Percentiles rank a stretch among this genome's conserved stretches.
Conservation (phyloP, 2,329 filamentous ascomycete genomes). For the Epichloe amarillans region DNA sequence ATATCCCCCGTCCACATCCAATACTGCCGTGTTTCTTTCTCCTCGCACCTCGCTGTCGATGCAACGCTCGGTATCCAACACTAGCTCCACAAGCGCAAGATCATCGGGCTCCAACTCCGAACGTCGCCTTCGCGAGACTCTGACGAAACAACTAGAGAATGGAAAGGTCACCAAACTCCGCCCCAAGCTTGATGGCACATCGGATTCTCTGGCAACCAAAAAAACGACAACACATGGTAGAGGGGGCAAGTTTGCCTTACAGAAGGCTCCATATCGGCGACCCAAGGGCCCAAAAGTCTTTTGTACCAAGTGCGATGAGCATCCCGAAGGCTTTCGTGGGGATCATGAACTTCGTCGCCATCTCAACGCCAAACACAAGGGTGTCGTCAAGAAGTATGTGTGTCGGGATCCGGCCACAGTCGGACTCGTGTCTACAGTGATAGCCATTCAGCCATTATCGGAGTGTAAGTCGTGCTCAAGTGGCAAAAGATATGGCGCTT, state of each 20-base stretch:
- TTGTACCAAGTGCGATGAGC: conserved; percentile 57
- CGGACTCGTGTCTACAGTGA: conserved; percentile 29
- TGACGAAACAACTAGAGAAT: conserved; percentile 31
- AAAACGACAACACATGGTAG: conserved; percentile 17
- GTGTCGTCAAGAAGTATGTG: conserved; percentile 40
- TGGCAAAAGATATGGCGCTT: conserved; percentile 71
- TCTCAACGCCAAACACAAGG: conserved; percentile 49
- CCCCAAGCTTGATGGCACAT: conserved; percentile 27
- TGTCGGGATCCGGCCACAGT: conserved; percentile 38
- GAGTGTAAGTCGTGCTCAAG: conserved; percentile 75
- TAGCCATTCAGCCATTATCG: conserved; percentile 49
- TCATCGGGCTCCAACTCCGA: conserved; percentile 32
- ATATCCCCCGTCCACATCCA: conserved; percentile 14
- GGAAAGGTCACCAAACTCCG: conserved; percentile 25
- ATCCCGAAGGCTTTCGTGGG: conserved; percentile 69
- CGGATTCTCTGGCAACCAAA: conserved; percentile 5
- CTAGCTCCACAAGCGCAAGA: conserved; percentile 26
- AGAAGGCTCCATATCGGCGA: conserved; percentile 36
- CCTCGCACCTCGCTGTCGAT: conserved; percentile 16
- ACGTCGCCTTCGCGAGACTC: conserved; percentile 33
- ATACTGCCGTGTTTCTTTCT: not conserved
- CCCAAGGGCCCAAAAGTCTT: conserved; percentile 59
- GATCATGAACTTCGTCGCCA: conserved; percentile 70
- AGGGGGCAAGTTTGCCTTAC: conserved; percentile 31
- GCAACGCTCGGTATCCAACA: conserved; percentile 35